A percentile compares a stretch with the other conserved stretches of the same genome.
phyloP scores from a whole-genome alignment of 148 eudicot species.

The Arbutus unedo region DNA sequence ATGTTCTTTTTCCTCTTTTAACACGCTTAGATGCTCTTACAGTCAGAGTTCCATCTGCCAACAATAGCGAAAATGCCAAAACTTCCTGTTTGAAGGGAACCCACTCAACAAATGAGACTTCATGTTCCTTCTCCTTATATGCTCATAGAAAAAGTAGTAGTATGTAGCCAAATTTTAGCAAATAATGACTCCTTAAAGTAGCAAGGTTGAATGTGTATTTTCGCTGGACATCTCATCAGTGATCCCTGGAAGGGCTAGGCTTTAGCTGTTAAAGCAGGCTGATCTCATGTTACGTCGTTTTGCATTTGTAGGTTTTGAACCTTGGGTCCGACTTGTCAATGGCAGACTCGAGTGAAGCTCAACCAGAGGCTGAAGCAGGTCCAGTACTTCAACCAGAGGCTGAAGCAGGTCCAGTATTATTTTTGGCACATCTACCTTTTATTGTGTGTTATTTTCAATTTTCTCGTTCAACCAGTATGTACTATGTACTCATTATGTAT shows the following conservation, averaged over 20 bases:
- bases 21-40: constrained; percentile 2
- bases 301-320: not conserved
- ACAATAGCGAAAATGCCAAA: not conserved
- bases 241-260: not conserved
- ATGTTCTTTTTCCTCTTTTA: not conserved
- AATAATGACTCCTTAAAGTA: not conserved
- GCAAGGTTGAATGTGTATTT: constrained; percentile 2
- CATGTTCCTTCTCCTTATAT: not conserved
- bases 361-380: constrained; percentile 33
- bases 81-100: constrained; percentile 11
- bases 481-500: not conserved
- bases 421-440: not conserved
- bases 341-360: constrained; percentile 21
- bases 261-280: not conserved
- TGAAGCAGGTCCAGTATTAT: constrained; percentile 29
- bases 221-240: not conserved
- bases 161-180: not conserved
- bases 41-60: not conserved
- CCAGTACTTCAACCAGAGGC: constrained; percentile 14
- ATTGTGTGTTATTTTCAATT: not conserved
- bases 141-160: not conserved
- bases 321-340: not conserved
- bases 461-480: not conserved
- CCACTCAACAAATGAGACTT: not conserved
- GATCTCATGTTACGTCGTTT: not conserved